phyloP scores from a whole-genome alignment of 257 asterid species.

The Fraxinus excelsior region DNA sequence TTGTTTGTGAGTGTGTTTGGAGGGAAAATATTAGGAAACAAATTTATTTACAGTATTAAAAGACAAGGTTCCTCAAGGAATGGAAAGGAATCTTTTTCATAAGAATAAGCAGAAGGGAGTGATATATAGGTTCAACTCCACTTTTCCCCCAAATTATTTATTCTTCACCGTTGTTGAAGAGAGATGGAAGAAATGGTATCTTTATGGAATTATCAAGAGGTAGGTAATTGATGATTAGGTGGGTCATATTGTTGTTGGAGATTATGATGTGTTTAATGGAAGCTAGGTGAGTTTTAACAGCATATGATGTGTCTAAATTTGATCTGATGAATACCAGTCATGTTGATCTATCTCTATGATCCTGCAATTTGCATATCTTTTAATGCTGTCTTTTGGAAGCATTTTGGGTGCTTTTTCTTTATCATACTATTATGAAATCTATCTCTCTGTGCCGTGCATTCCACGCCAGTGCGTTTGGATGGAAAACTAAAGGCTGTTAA shows the following conservation, averaged over 20 bases:
- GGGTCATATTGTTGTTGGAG: too few species aligned
- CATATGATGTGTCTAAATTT: not conserved
- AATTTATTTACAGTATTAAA: not conserved
- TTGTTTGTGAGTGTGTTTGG: not conserved
- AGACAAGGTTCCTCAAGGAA: not conserved
- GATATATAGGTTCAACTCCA: slow-evolving; percentile 27
- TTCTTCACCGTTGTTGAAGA: slow-evolving; percentile 16
- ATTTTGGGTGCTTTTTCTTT: not conserved
- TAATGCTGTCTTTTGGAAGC: not conserved
- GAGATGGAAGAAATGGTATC: slow-evolving; percentile 61
- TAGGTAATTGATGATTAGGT: slow-evolving; percentile 18
- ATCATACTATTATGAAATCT: too few species aligned
- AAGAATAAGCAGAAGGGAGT: not conserved
- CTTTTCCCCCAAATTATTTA: slow-evolving; percentile 29
- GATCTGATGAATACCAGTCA: not conserved
- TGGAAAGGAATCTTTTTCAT: not conserved
- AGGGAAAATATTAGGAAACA: not conserved
- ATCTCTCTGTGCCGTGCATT: not conserved
- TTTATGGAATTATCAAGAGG: slow-evolving; percentile 69
- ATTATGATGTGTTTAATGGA: too few species aligned
- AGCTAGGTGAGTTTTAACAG: too few species aligned
- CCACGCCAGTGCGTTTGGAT: not conserved
- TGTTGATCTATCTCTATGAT: not conserved
- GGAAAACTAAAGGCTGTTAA: not conserved
- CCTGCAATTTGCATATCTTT: not conserved